Percentiles rank a stretch among this genome's conserved stretches.
Conservation (phyloP, 306 rosid species). For the Sicyos edulis region DNA sequence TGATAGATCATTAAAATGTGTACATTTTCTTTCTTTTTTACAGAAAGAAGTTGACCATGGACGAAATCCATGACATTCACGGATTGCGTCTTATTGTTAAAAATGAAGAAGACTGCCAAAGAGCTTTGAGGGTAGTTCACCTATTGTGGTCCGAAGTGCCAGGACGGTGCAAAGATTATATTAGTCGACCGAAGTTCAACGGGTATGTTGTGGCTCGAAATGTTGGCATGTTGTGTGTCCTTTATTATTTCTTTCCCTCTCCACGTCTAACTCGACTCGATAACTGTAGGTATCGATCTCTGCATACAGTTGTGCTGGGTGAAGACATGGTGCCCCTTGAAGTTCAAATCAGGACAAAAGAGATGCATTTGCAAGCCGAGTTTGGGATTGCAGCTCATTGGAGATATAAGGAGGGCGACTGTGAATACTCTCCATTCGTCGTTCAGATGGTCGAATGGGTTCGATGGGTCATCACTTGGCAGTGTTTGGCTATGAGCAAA, state of each 20-base stretch:
- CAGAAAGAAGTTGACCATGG: constrained; percentile 77
- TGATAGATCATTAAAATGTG: background rate
- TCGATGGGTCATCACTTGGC: constrained; percentile 96
- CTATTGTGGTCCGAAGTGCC: constrained; percentile 77
- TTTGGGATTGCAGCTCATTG: constrained; percentile 98
- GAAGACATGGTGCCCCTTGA: constrained; percentile 72
- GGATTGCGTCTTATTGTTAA: constrained; percentile 89
- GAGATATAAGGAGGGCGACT: constrained; percentile 95
- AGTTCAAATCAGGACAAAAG: constrained; percentile 87
- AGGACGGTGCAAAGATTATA: constrained; percentile 85
- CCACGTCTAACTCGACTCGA: constrained; percentile 14
- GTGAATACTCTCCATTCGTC: constrained; percentile 73
- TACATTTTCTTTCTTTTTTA: constrained; percentile 12
- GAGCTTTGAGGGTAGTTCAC: constrained; percentile 66
- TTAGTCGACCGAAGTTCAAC: constrained; percentile 65
- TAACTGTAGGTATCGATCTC: constrained; percentile 62
- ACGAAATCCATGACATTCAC: constrained; percentile 84
- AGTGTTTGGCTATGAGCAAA: constrained; percentile 82
- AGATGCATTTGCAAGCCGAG: constrained; percentile 95
- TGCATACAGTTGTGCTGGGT: constrained; percentile 82
- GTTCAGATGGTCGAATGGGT: constrained; percentile 99
- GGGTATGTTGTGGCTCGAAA: constrained; percentile 49
- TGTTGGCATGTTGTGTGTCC: constrained; percentile 23
- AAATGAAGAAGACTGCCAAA: constrained; percentile 79
- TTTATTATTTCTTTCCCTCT: background rate